Conservation (phyloP, 2,329 filamentous ascomycete species). For the Elsinoe batatas region DNA sequence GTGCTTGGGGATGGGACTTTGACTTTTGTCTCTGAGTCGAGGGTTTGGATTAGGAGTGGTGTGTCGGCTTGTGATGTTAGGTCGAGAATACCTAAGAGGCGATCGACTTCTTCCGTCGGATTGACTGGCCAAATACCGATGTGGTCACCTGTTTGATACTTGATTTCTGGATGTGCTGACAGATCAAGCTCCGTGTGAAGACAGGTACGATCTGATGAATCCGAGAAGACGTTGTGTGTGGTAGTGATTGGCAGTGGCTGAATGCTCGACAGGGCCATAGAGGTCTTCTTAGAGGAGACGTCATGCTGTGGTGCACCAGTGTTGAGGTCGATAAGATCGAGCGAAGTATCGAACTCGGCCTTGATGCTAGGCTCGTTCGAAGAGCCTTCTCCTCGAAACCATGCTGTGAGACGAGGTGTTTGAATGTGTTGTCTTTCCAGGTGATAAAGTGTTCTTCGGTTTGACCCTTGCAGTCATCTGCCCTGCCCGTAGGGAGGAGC, state of each 20-base stretch:
- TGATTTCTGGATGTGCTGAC: conserved; percentile 26
- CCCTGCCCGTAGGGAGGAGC: conserved; percentile 28
- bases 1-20: conserved; percentile 34
- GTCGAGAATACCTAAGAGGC: conserved; percentile 25
- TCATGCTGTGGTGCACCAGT: conserved; percentile 22
- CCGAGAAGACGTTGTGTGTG: conserved; percentile 28
- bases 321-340: conserved; percentile 22
- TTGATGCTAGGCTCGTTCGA: conserved; percentile 25
- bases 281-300: conserved; percentile 16
- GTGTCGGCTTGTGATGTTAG: conserved; percentile 18
- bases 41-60: conserved; percentile 23
- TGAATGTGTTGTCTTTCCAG: conserved; percentile 33
- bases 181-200: conserved; percentile 35
- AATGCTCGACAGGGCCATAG: conserved; percentile 25
- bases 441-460: conserved; percentile 36
- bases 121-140: conserved; percentile 34
- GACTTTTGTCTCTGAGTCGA: conserved; percentile 24
- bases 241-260: conserved; percentile 25
- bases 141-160: conserved; percentile 37
- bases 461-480: conserved; percentile 33
- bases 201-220: conserved; percentile 29
- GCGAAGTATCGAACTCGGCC: conserved; percentile 21
- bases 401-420: conserved; percentile 24
- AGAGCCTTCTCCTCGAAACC: conserved; percentile 27
- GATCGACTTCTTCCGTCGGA: conserved; percentile 30